These are phyloP conservation scores for Carex arenaria DNA, from an alignment of 202 grass and related monocot genomes.

Conservation along the genomic window DNA sequence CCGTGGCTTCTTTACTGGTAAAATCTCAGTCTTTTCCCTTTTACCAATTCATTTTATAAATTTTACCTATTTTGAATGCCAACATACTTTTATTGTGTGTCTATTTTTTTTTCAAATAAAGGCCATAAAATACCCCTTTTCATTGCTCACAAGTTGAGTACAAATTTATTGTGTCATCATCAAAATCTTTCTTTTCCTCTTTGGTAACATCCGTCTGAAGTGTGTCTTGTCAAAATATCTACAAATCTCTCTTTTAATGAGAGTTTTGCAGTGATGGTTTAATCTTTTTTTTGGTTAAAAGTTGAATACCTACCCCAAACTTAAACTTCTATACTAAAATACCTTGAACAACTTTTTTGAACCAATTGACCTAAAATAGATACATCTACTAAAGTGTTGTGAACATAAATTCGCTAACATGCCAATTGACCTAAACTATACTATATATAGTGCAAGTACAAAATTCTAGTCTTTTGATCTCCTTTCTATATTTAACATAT, in stretches of 20 bases:
- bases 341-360: not conserved
- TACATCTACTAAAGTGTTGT: no score
- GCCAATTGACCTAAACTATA: not conserved
- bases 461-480: not conserved
- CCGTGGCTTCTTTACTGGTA: slow-evolving; percentile 44
- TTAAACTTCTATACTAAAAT: not conserved
- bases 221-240: not conserved
- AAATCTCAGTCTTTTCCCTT: not conserved
- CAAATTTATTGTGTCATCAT: not conserved
- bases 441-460: not conserved
- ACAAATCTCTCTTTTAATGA: not conserved
- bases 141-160: no score
- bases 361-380: no score
- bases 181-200: slow-evolving; percentile 5
- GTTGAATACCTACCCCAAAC: not conserved
- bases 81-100: not conserved
- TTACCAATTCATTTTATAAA: not conserved
- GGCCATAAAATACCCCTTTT: no score
- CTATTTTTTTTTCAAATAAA: no score
- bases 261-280: not conserved
- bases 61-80: not conserved
- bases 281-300: not conserved
- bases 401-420: not conserved
- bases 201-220: not conserved
- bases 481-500: not conserved